Base-by-base conservation (phyloP, 495 filamentous ascomycete species). In the Hypoxylon perforatum region DNA sequence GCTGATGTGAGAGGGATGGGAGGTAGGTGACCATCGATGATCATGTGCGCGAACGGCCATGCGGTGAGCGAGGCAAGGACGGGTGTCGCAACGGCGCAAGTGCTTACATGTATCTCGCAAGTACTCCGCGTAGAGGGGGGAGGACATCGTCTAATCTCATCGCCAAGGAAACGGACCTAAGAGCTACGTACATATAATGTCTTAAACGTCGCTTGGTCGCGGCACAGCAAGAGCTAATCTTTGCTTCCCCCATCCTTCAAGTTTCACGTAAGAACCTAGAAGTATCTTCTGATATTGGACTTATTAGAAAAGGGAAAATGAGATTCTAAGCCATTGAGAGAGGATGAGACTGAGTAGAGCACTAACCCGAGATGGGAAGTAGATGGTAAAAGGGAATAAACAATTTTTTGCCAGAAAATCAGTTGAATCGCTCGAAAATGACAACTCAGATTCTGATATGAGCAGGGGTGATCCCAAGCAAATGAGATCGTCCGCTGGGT, bases 31-130 rank as follows among this genome's bases (percentile, higher is more conserved):
- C 61, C 46, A 61, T 69, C 51, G 66, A 11, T 61, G 61, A 59
- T 69, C 66, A 69, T 69, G 66, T 69, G 66, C 61, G 33, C 50
- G 51, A 61, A 21, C 51, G 46, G 65, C 61, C 54, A 55, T 69
- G 66, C 66, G 66, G 66, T 69, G 66, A 69, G 66, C 45, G 33
- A 61, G 55, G 66, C 56, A 57, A 38, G 49, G 53, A 21, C 52
- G 46, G 57, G 61, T 65, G 61, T 47, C 61, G 30, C 30, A 33
- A 65, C 64, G 42, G 56, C 61, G 33, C 59, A 64, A 69, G 66
- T 35, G 66, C 66, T 69, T 61, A 65, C 66, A 65, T 68, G 65
- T 68, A 68, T 62, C 42, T 56, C 44, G 41, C 28, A 57, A 47
- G 54, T 64, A 69, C 17, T 62, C 42, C 21, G n/a, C n/a, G 58